A percentile compares a stretch with the other conserved stretches of the same genome.
These are phyloP conservation scores for Pulveroboletus ravenelii DNA, from an alignment of 768 basidiomycete species.

Conservation along the genomic window DNA sequence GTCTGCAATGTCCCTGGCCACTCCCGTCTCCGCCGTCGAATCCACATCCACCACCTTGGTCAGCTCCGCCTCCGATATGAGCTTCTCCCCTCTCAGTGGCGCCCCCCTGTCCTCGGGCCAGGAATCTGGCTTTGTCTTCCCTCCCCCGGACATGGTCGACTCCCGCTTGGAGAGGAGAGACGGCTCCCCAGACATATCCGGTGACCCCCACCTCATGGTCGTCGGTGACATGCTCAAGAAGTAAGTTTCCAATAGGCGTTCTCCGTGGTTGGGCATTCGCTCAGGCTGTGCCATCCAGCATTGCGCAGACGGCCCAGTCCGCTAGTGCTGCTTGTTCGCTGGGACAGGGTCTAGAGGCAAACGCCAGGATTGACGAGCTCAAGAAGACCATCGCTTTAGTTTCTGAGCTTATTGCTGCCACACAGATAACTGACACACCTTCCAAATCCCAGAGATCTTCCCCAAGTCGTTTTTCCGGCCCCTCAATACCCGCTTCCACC, in stretches of 20 bases:
- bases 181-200: constrained; percentile 29
- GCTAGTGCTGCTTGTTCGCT: constrained; percentile 48
- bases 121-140: constrained; percentile 23
- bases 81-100: constrained; percentile 20
- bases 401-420: constrained; percentile 49
- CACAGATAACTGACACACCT: constrained; percentile 32
- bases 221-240: constrained; percentile 49
- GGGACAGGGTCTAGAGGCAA: constrained; percentile 45
- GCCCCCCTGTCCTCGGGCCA: constrained; percentile 6
- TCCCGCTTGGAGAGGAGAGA: constrained; percentile 11
- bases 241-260: constrained; percentile 34
- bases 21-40: constrained; percentile 14
- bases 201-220: constrained; percentile 46
- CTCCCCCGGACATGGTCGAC: constrained; percentile 24
- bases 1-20: constrained; percentile 8
- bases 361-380: constrained; percentile 50
- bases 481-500: constrained; percentile 39
- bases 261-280: neutral
- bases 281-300: constrained; percentile 37
- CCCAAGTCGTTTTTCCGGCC: constrained; percentile 20
- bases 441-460: constrained; percentile 31
- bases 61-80: constrained; percentile 22
- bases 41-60: constrained; percentile 17
- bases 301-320: constrained; percentile 56
- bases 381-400: constrained; percentile 50